Conservation (phyloP, 2,329 filamentous ascomycete species). For the Nothopassalora personata region DNA sequence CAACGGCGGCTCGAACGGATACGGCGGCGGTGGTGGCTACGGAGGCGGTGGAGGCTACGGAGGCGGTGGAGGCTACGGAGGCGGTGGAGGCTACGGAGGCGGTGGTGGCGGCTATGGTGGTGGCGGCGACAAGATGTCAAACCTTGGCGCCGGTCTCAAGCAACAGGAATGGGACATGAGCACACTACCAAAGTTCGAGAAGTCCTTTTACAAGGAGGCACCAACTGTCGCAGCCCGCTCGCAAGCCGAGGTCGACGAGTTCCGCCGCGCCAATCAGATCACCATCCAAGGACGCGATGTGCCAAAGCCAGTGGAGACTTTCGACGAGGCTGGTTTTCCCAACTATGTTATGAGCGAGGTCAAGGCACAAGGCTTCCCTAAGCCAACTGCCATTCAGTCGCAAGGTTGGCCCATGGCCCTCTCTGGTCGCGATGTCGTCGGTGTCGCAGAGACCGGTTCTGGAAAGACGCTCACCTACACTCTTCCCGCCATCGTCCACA, state of each 20-base stretch:
- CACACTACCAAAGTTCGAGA: conserved; percentile 91
- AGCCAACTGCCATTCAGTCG: conserved; percentile 92
- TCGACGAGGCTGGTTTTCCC: conserved; percentile 96
- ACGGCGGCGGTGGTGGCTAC: conserved; percentile 32
- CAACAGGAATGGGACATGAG: conserved; percentile 80
- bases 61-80: conserved; percentile 31
- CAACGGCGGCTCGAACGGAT: conserved; percentile 27
- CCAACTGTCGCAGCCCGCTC: conserved; percentile 70
- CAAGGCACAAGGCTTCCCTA: conserved; percentile 93
- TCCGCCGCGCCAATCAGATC: conserved; percentile 81
- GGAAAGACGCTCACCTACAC: conserved; percentile 99
- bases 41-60: conserved; percentile 30
- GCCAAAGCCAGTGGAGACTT: conserved; percentile 90
- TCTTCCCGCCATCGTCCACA: conserved; percentile 96
- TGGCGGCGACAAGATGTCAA: conserved; percentile 89
- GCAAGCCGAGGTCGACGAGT: conserved; percentile 74
- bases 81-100: conserved; percentile 31
- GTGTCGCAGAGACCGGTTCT: conserved; percentile 98
- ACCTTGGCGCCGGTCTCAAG: conserved; percentile 81
- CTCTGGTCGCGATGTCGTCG: conserved; percentile 94
- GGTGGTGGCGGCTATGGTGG: conserved; percentile 51
- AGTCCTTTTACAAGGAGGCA: conserved; percentile 98
- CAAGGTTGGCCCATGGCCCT: conserved; percentile 99
- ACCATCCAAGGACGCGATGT: conserved; percentile 73
- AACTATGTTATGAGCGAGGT: conserved; percentile 97